These are phyloP conservation scores for Nepenthes alata DNA, from an alignment of 179 eudicot genomes.

Conservation along the genomic window DNA sequence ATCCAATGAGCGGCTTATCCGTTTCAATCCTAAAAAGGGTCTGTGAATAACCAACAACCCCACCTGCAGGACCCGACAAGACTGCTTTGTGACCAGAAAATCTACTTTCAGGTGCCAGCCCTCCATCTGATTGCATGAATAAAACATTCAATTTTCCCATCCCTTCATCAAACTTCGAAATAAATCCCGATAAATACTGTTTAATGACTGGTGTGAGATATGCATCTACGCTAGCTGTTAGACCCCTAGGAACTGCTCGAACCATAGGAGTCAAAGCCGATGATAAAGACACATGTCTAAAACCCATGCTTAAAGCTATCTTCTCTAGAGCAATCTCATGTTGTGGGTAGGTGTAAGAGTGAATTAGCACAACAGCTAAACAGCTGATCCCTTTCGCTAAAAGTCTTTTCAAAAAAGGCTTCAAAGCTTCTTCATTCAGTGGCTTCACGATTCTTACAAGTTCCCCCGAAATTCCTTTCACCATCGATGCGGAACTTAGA, in stretches of 20 bases:
- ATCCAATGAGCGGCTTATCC: slow-evolving; percentile 82
- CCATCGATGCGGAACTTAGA: slow-evolving; percentile 16
- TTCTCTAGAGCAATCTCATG: slow-evolving; percentile 68
- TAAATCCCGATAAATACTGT: slow-evolving; percentile 76
- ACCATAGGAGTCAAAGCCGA: slow-evolving; percentile 97
- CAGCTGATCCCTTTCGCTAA: slow-evolving; percentile 71
- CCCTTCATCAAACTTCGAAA: slow-evolving; percentile 81
- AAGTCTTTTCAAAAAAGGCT: slow-evolving; percentile 51
- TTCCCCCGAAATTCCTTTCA: slow-evolving; percentile 84
- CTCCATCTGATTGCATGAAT: slow-evolving; percentile 98
- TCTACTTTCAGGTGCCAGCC: slow-evolving; percentile 89
- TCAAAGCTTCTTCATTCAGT: slow-evolving; percentile 48
- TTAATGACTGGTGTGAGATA: slow-evolving; percentile 90
- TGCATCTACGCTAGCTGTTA: slow-evolving; percentile 96
- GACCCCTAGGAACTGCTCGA: slow-evolving; percentile 94
- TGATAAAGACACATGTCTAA: slow-evolving; percentile 84
- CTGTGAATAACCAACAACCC: slow-evolving; percentile 95
- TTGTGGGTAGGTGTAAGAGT: slow-evolving; percentile 81
- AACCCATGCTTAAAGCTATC: slow-evolving; percentile 72
- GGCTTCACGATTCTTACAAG: slow-evolving; percentile 57
- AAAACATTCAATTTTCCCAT: slow-evolving; percentile 70
- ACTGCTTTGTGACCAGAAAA: slow-evolving; percentile 99
- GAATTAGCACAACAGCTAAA: slow-evolving; percentile 85
- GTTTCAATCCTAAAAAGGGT: slow-evolving; percentile 83
- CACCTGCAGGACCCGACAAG: slow-evolving; percentile 96